Base-by-base conservation (phyloP, 345 rosid species). In the Eucalyptus microcorys region DNA sequence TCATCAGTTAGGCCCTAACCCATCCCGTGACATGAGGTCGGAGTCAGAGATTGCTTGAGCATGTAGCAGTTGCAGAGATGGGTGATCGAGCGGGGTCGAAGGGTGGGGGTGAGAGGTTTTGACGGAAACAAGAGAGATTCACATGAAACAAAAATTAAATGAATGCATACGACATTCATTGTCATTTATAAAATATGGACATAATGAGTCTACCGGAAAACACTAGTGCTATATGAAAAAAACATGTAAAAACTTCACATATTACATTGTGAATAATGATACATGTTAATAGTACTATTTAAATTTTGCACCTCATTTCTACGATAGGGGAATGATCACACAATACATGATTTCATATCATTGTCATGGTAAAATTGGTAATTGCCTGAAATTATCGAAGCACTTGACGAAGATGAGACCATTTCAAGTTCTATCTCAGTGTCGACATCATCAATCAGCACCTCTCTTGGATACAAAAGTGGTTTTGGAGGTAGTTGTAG, bases 301-400 rank as follows among this genome's bases (percentile, higher is more conserved):
- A 52, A 17, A 52, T 52, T 52, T 52, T 21, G 57, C 57, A 52
- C 9, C 55, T 52, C 24, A 52, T 52, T 52, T 52, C 26, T 52
- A 52, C 24, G 10, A 52, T n/a, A 64, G 19, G 3, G 71, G 37
- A 64, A 64, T 16, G 16, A 64, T 64, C 37, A n/a, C 71, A 30
- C 9, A 64, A 64, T n/a, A 14, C 17, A n/a, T 64, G 71, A n/a
- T 64, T 64, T n/a, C 5, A 2, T 6, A n/a, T 64, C 71, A 7
- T 14, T n/a, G 71, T 14, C 37, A 14, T 2, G 37, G 19, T n/a
- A 16, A 14, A 64, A n/a, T 64, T 64, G 71, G 37, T 64, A 64
- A 64, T 0, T n/a, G 10, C 71, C 3, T 0, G 71, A n/a, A 30
- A 64, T 15, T n/a, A n/a, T 6, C 3, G 3, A 6, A 30, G 37